Evolutionary conservation across 2,329 filamentous ascomycete genomes (phyloP).

Genomic region (Apiospora marii): DNA sequence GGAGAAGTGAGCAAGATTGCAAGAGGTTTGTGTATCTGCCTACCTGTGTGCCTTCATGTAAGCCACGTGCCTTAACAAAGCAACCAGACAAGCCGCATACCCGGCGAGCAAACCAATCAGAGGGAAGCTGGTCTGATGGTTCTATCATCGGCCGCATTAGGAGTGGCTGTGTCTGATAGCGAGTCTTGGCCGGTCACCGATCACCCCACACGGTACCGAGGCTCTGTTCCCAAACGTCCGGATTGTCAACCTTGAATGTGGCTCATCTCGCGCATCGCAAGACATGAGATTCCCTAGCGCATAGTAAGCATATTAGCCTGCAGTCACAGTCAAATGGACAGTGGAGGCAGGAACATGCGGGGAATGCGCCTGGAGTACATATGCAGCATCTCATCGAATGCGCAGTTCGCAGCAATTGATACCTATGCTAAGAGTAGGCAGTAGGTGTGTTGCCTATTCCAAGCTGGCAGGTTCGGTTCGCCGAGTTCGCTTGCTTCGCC

Average conservation of each 20-base stretch:
- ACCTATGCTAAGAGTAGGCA: not conserved
- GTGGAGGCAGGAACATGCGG: not conserved
- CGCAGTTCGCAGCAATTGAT: not conserved
- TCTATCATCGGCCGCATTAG: not conserved
- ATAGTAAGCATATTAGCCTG: constrained; percentile 1
- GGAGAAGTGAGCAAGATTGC: not conserved
- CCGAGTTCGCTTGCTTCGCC: constrained; percentile 6
- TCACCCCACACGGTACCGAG: not conserved
- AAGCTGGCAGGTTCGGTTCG: not conserved
- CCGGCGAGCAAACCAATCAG: not conserved
- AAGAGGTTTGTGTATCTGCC: not conserved
- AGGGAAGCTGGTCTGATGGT: not conserved
- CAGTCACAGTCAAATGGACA: not conserved
- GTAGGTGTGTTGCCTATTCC: not conserved
- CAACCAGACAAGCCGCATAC: constrained; percentile 12
- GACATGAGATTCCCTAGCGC: not conserved
- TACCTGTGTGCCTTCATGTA: constrained; percentile 2
- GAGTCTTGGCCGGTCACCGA: not conserved
- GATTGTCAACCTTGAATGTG: constrained; percentile 6
- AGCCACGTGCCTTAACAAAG: not conserved
- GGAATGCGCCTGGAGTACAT: not conserved
- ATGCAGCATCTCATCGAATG: not conserved
- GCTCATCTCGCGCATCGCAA: not conserved
- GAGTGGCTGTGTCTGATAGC: not conserved
- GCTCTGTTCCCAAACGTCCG: not conserved